Conservation (phyloP, 2,329 filamentous ascomycete species). For the Chaetoscypha palmicola region DNA sequence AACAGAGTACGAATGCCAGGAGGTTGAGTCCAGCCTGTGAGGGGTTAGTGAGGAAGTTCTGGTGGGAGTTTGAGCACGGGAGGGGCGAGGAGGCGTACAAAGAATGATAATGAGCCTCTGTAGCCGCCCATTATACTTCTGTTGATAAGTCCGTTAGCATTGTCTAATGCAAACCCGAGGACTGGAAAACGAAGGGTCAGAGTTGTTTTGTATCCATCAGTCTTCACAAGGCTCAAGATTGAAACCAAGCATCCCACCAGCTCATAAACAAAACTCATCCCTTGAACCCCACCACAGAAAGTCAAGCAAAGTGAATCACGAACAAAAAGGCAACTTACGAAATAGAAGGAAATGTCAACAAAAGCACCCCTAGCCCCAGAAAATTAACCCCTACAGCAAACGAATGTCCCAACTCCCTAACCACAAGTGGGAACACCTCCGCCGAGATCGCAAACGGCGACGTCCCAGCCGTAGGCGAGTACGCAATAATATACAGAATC, state of each 20-base stretch:
- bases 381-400: neutral
- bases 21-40: neutral
- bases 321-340: no score
- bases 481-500: conserved; percentile 1
- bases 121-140: no score
- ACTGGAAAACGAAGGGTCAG: no score
- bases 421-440: conserved; percentile 1
- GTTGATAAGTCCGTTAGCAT: no score
- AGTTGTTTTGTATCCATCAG: neutral
- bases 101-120: no score
- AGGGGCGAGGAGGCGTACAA: no score
- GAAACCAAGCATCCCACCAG: neutral
- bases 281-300: no score
- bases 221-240: neutral
- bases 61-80: neutral
- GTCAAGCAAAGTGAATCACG: no score
- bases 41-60: neutral
- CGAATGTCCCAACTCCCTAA: neutral
- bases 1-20: neutral
- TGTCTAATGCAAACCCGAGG: no score
- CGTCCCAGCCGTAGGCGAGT: conserved; percentile 2
- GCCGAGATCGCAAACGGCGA: conserved; percentile 2
- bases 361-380: neutral
- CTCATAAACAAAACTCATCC: neutral
- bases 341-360: neutral